phyloP scores from a whole-genome alignment of 148 eudicot genomes.

The Drosera capensis region DNA sequence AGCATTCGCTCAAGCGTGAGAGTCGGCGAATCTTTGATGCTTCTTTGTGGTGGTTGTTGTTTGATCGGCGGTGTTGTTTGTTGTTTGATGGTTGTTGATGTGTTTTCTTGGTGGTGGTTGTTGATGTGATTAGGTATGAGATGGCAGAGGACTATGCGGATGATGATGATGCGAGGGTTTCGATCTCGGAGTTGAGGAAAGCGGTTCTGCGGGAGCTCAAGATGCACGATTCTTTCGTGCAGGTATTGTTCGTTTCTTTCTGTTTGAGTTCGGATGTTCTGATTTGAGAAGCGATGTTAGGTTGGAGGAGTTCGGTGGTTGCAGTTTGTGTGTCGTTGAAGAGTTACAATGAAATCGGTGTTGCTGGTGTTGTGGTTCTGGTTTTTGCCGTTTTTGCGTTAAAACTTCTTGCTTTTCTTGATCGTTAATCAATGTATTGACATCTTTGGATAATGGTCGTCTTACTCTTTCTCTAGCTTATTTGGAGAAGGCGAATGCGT shows the following conservation, averaged over 20 bases:
- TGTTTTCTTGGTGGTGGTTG: background rate
- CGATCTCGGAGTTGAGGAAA: constrained; percentile 43
- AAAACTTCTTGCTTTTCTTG: no score
- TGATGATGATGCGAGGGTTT: constrained; percentile 73
- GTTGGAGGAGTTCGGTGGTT: background rate
- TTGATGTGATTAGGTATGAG: constrained; percentile 46
- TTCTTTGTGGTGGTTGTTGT: background rate
- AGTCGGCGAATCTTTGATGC: background rate
- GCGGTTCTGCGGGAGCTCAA: constrained; percentile 55
- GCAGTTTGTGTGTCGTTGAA: no score
- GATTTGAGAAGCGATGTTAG: no score
- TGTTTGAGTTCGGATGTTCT: no score
- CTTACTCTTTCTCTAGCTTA: no score
- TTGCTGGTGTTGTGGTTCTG: no score
- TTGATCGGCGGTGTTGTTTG: no score
- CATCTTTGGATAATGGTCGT: no score
- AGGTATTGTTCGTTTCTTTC: constrained; percentile 19
- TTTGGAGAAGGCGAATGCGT: no score
- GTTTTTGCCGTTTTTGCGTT: no score
- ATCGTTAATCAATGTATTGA: no score
- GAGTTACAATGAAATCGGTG: no score
- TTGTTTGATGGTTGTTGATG: background rate
- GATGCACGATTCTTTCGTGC: constrained; percentile 66
- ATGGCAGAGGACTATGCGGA: constrained; percentile 87
- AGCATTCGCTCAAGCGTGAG: constrained; percentile 76